Base-by-base conservation (phyloP, 331 rosid genomes). In the Quercus phellos region DNA sequence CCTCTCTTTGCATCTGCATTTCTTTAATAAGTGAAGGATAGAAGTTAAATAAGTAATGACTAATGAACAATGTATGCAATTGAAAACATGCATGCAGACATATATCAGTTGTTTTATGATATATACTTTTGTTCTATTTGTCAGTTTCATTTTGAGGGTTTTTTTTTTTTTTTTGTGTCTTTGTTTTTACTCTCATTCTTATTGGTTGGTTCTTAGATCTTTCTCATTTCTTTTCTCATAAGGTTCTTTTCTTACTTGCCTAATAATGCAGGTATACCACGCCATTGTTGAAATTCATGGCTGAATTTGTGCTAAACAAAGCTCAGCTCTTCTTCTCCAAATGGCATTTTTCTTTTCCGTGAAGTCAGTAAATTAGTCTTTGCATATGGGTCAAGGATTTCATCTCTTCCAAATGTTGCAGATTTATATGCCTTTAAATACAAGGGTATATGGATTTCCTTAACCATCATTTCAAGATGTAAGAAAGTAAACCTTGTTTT, bases 251-350 rank as follows among this genome's bases (percentile, higher is more conserved):
- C 19, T 29, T 54, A 22, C 43, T 55, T 14, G 21, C 78, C 51
- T 74, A 64, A 72, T 66, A 50, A 70, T 80, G 75, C 89, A 95
- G 99, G 99, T 95, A 29, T 75, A 95, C 99, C 43, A 95, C 98
- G 21, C 99, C 99, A 27, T 79, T 93, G 84, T 83, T 95, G 87
- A 95, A 95, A 84, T 95, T 95, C 85, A 85, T 93, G 96, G 93
- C 98, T 26, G 99, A 95, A 89, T 95, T 95, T 88, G 99, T 89
- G 85, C 78, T 82, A 74, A 95, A 95, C 90, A 95, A 95, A 91
- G 94, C 98, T 77, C 98, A 95, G 66, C 84, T 93, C 99, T 60
- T 95, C 98, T 74, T 95, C 98, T 86, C 98, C 98, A 64, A 95
- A 93, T 84, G 99, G 99, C 82, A 95, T 91, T 80, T 97, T 95